phyloP scores from a whole-genome alignment of 2,329 filamentous ascomycete species.

The Leptodontidium sp. region DNA sequence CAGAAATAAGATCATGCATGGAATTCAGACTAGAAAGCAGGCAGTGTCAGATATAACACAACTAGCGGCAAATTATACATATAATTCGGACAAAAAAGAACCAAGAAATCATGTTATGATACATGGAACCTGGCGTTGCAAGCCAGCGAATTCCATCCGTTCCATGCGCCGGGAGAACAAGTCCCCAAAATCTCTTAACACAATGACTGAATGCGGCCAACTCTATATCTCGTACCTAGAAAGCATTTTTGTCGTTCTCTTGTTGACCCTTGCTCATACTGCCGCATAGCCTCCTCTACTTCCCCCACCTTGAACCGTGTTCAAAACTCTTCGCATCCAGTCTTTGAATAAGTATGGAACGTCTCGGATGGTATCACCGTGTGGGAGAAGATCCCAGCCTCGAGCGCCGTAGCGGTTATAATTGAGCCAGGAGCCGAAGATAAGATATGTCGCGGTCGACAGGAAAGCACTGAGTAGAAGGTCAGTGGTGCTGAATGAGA shows the following conservation, averaged over 20 bases:
- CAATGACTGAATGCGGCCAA: slow-evolving; percentile 13
- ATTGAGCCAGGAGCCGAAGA: slow-evolving; percentile 98
- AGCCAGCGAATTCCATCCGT: not conserved
- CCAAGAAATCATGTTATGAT: slow-evolving; percentile 14
- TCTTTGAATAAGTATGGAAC: slow-evolving; percentile 92
- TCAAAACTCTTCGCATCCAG: slow-evolving; percentile 80
- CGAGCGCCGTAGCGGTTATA: slow-evolving; percentile 96
- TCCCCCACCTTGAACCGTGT: slow-evolving; percentile 83
- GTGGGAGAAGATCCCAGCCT: slow-evolving; percentile 93
- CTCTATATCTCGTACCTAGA: not conserved
- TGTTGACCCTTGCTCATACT: slow-evolving; percentile 55
- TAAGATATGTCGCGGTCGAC: slow-evolving; percentile 85
- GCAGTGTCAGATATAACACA: not conserved
- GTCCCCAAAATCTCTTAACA: slow-evolving; percentile 19
- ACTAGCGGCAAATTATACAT: slow-evolving; percentile 1
- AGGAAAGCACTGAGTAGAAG: slow-evolving; percentile 76
- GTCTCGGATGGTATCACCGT: slow-evolving; percentile 91
- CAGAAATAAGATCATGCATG: too few species aligned
- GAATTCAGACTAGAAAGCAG: too few species aligned
- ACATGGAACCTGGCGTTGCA: slow-evolving; percentile 13
- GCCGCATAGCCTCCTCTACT: slow-evolving; percentile 93
- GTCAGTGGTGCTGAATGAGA: slow-evolving; percentile 25
- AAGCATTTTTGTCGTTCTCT: not conserved
- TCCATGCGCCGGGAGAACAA: slow-evolving; percentile 5
- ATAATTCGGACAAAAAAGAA: not conserved